phyloP scores from a whole-genome alignment of 78 protist genomes.

The Monocercomonoides exilis region DNA sequence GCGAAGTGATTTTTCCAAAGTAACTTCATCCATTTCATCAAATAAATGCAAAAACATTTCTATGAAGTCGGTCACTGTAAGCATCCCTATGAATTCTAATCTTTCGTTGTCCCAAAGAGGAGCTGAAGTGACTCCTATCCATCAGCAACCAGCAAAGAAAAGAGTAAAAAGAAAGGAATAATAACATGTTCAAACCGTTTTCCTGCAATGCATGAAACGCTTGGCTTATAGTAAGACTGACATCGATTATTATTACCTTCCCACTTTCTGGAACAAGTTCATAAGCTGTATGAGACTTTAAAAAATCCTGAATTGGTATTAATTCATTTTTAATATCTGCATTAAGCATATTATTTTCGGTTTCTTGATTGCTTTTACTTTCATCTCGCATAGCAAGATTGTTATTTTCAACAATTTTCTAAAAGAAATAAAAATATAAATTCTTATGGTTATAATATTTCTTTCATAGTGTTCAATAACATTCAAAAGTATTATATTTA shows the following conservation, averaged over 20 bases:
- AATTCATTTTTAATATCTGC: not conserved
- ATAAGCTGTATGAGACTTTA: conserved; percentile 26
- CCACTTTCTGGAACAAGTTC: conserved; percentile 30
- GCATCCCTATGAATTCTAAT: conserved; percentile 41
- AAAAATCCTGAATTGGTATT: not conserved
- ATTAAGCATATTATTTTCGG: too few species aligned
- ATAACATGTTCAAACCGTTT: conserved; percentile 15
- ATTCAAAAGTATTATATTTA: too few species aligned
- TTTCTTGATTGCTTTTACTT: too few species aligned
- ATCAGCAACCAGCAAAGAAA: not conserved
- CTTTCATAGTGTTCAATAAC: too few species aligned
- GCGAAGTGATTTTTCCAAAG: not conserved
- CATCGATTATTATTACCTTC: conserved; percentile 47
- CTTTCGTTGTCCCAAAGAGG: conserved; percentile 38
- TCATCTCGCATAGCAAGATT: too few species aligned
- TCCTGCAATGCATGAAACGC: conserved; percentile 45
- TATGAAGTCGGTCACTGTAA: conserved; percentile 53
- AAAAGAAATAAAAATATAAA: too few species aligned
- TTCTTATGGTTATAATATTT: too few species aligned
- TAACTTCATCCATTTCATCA: not conserved
- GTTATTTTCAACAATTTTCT: too few species aligned
- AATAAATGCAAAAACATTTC: conserved; percentile 31
- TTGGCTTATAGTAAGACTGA: conserved; percentile 1
- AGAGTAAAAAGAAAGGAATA: not conserved
- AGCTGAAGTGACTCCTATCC: conserved; percentile 26